Evolutionary conservation across 140 eudicot genomes (phyloP), one percentile per base, ranked within the genome.

Genomic region (Oenanthe javanica): DNA sequence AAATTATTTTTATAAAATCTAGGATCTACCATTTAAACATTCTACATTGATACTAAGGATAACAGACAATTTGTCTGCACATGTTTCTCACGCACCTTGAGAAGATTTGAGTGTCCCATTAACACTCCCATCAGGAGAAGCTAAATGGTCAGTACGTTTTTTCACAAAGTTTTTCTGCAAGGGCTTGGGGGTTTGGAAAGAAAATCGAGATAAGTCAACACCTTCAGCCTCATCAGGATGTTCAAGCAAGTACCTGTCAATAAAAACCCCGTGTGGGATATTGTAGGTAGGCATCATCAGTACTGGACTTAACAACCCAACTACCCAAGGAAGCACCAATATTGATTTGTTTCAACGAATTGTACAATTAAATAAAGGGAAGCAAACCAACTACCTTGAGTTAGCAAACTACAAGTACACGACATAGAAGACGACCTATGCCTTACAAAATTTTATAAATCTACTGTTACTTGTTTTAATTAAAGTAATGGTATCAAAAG

Each of bases 171-270:
- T 80, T 42, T 96, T 92, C 81, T 87, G 97, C 85, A 96, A 85
- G 48, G 99, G 99, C 82, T 86, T 93, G 25, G 99, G 98, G 46
- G 82, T 84, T 83, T 86, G 96, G 80, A 96, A 96, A 10, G 99
- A 96, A 87, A 96, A 96, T 61, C 86, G 92, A 51, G 97, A 83
- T 81, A 84, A 25, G 46, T 83, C 84, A 69, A 89, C 92, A 71
- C 99, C 97, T 79, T 80, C 86, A 19, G 75, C 76, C 54, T 77
- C 87, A 72, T 88, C 92, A 7, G 97, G 98, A 81, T 96, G 92
- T 80, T 89, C 79, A 67, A 74, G 36, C 86, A 93, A 90, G 86
- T 82, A 89, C 88, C 98, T 96, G 87, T 67, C 48, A 78, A 48
- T 25, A 72, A n/a, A 72, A 78, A 71, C 71, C 74, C 86, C 76